phyloP scores from a whole-genome alignment of 2,329 filamentous ascomycete species.

The Geosmithia putterillii region DNA sequence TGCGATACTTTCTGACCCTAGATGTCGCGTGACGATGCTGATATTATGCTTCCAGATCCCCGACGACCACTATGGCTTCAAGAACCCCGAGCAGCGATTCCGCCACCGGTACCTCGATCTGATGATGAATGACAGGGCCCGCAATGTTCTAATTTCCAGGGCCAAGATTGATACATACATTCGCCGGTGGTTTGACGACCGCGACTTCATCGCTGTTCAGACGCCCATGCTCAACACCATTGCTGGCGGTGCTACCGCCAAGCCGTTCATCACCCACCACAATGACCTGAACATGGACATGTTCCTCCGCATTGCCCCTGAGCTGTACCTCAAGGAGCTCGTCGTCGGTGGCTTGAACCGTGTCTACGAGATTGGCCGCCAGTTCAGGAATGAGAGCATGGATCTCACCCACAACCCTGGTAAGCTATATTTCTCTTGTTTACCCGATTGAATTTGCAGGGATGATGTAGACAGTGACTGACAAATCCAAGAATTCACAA shows the following conservation, averaged over 20 bases:
- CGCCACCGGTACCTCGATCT: constrained; percentile 90
- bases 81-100: constrained; percentile 87
- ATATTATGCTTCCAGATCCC: constrained; percentile 31
- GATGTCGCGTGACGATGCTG: background rate
- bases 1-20: constrained; percentile 36
- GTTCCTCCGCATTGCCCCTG: constrained; percentile 88
- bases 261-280: constrained; percentile 87
- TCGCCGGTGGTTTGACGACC: constrained; percentile 74
- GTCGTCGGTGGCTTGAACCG: constrained; percentile 89
- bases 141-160: constrained; percentile 73
- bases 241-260: constrained; percentile 88
- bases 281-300: constrained; percentile 93
- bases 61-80: constrained; percentile 85
- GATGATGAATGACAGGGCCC: constrained; percentile 86
- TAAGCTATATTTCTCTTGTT: constrained; percentile 4
- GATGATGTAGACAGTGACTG: background rate
- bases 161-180: constrained; percentile 84
- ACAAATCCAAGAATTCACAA: constrained; percentile 68
- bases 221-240: constrained; percentile 97
- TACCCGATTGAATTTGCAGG: background rate
- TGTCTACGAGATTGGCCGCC: constrained; percentile 90
- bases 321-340: constrained; percentile 92
- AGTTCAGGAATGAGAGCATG: constrained; percentile 83
- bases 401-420: constrained; percentile 69
- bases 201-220: constrained; percentile 87